phyloP scores from a whole-genome alignment of 306 rosid species.

The Vigna nakashimae region DNA sequence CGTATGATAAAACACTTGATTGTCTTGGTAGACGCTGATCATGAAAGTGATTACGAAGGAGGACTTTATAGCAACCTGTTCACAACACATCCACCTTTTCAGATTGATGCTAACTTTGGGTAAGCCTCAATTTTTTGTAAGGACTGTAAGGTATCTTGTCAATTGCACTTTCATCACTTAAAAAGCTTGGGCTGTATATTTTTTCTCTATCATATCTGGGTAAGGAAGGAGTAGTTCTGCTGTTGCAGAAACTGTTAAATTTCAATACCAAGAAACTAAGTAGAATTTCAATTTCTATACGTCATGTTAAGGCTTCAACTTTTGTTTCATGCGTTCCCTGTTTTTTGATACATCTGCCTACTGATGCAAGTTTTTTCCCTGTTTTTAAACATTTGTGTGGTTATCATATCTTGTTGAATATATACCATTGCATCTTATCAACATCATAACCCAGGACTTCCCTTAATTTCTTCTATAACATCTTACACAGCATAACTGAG shows the following conservation, averaged over 20 bases:
- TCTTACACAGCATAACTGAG: slow-evolving; percentile 3
- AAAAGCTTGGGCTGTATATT: slow-evolving; percentile 30
- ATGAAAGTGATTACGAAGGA: slow-evolving; percentile 76
- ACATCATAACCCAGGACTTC: neutral
- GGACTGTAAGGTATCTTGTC: slow-evolving; percentile 18
- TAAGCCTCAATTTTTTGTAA: slow-evolving; percentile 46
- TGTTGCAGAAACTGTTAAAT: slow-evolving; percentile 1
- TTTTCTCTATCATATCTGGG: neutral
- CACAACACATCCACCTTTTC: slow-evolving; percentile 95
- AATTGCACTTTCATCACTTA: slow-evolving; percentile 32
- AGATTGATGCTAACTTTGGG: slow-evolving; percentile 98
- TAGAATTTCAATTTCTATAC: slow-evolving; percentile 3
- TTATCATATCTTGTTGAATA: slow-evolving; percentile 20
- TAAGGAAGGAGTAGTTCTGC: slow-evolving; percentile 18
- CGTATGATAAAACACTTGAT: slow-evolving; percentile 91
- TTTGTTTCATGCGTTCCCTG: slow-evolving; percentile 1
- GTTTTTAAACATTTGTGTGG: neutral
- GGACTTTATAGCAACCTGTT: slow-evolving; percentile 93
- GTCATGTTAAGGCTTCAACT: slow-evolving; percentile 25
- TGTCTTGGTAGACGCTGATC: slow-evolving; percentile 83
- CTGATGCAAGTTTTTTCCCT: slow-evolving; percentile 5
- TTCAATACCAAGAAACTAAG: neutral
- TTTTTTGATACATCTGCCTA: neutral
- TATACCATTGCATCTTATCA: neutral
- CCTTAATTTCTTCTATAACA: slow-evolving; percentile 4